These are phyloP conservation scores for Hypoxylon sp. DNA, from an alignment of 2,329 filamentous ascomycete species.

Conservation along the genomic window DNA sequence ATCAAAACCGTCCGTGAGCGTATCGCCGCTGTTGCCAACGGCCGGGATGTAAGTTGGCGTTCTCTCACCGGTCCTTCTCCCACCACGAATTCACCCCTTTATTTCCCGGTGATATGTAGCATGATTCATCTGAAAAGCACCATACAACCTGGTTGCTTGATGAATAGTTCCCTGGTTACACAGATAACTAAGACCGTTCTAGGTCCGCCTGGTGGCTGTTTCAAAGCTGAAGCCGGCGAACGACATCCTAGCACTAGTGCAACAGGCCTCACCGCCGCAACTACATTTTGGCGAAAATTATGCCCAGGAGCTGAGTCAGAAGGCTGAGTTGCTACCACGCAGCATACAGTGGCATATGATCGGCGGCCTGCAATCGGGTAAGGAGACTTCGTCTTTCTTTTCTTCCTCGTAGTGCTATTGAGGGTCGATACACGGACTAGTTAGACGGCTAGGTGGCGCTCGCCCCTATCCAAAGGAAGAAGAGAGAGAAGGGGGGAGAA, in stretches of 20 bases:
- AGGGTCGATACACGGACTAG: neutral
- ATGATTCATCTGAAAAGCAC: neutral
- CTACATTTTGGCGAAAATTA: constrained; percentile 98
- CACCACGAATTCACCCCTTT: neutral
- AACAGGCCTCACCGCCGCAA: constrained; percentile 72
- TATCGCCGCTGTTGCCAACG: constrained; percentile 67
- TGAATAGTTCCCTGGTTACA: neutral
- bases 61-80: neutral
- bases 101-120: neutral
- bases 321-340: constrained; percentile 82
- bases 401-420: neutral
- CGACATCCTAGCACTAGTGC: constrained; percentile 88
- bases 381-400: constrained; percentile 35
- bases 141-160: neutral
- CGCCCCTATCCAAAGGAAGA: neutral
- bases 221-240: constrained; percentile 96
- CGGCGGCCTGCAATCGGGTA: constrained; percentile 86
- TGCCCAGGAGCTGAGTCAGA: constrained; percentile 88
- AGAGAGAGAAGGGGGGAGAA: neutral
- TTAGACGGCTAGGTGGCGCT: neutral
- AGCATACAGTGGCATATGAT: constrained; percentile 96
- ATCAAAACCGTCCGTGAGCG: constrained; percentile 72
- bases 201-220: constrained; percentile 92
- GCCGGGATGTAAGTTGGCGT: constrained; percentile 66
- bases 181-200: constrained; percentile 9